phyloP scores from a whole-genome alignment of 148 eudicot genomes.

The Chenopodium berlandieri region DNA sequence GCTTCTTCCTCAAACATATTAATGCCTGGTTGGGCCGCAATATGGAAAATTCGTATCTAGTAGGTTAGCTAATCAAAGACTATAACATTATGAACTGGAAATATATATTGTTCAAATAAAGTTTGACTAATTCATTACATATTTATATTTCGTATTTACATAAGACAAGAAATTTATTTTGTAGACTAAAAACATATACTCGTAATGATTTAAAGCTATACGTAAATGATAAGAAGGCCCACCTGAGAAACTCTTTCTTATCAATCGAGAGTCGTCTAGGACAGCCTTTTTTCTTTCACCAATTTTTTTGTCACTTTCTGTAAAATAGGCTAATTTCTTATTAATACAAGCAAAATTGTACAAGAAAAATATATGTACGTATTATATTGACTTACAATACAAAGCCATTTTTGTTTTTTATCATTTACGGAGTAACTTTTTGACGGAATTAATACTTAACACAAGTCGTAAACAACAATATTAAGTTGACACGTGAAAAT shows the following conservation, averaged over 20 bases:
- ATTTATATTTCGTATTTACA: neutral
- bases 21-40: neutral
- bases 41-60: slow-evolving; percentile 4
- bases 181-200: neutral
- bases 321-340: neutral
- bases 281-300: slow-evolving; percentile 40
- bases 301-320: slow-evolving; percentile 45
- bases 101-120: neutral
- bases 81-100: neutral
- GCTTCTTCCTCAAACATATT: neutral
- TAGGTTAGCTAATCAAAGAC: slow-evolving; percentile 15
- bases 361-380: too few species aligned
- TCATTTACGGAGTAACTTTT: too few species aligned
- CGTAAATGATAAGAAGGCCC: neutral
- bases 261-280: slow-evolving; percentile 33
- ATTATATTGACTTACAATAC: too few species aligned
- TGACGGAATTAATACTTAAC: too few species aligned
- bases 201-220: neutral
- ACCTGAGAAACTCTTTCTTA: slow-evolving; percentile 56
- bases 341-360: neutral
- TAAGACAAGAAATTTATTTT: neutral
- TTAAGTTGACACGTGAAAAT: too few species aligned
- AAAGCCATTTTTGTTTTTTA: too few species aligned
- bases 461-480: too few species aligned
- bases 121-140: neutral